Percentiles rank a stretch among this genome's conserved stretches.
phyloP scores from a whole-genome alignment of 2,329 filamentous ascomycete genomes.

The Paecilomyces variotii region DNA sequence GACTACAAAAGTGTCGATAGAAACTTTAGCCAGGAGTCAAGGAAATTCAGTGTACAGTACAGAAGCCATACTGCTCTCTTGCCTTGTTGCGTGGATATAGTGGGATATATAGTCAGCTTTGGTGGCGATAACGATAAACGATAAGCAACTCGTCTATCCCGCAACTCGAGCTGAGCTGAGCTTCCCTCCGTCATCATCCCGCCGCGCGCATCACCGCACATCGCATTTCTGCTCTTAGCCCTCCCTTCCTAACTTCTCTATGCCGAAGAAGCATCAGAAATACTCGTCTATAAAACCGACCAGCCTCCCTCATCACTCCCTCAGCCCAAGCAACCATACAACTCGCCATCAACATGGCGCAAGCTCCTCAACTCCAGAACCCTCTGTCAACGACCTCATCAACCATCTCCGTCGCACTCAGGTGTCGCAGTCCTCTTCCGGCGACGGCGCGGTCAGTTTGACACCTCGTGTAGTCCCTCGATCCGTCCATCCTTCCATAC shows the following conservation, averaged over 20 bases:
- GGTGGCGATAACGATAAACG: background rate
- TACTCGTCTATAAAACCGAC: conserved; percentile 31
- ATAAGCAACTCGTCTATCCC: background rate
- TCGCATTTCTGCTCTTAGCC: conserved; percentile 4
- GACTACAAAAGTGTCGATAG: background rate
- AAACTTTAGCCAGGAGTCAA: background rate
- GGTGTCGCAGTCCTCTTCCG: conserved; percentile 11
- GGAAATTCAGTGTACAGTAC: background rate
- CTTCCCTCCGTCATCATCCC: background rate
- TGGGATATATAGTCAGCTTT: background rate
- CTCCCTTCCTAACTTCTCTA: conserved; percentile 16
- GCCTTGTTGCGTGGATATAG: background rate
- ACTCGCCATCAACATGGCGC: conserved; percentile 17
- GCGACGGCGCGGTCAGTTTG: conserved; percentile 10
- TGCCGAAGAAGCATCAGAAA: conserved; percentile 42
- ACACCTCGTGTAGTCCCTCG: conserved; percentile 18
- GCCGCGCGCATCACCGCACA: background rate
- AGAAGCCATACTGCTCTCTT: background rate
- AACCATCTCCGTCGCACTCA: conserved; percentile 39
- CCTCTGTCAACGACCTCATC: conserved; percentile 42
- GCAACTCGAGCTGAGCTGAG: background rate
- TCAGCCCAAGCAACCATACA: conserved; percentile 17
- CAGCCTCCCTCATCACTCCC: conserved; percentile 32
- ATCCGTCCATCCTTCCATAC: conserved; percentile 39
- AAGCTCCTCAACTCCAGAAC: conserved; percentile 12